Conservation (phyloP, 371 early-diverging fungal species). For the Mortierella sp. region DNA sequence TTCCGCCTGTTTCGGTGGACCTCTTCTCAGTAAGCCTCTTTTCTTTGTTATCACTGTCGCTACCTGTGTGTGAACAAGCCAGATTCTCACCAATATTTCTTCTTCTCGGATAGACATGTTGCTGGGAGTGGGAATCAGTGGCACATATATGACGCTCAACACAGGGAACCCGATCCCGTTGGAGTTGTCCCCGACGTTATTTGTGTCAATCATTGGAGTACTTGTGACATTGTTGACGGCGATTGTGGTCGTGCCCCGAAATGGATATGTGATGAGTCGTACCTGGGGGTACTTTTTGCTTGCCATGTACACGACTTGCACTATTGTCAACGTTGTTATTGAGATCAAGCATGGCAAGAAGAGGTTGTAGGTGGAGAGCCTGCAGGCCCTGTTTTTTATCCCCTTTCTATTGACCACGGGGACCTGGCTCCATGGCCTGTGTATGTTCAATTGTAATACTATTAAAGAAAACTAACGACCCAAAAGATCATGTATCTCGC, state of each 20-base stretch:
- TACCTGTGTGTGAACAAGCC: background rate
- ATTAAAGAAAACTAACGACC: background rate
- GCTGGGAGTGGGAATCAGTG: constrained; percentile 85
- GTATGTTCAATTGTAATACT: background rate
- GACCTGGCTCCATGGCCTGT: background rate
- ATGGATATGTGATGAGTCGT: constrained; percentile 69
- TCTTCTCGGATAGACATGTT: constrained; percentile 67
- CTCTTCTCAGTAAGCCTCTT: constrained; percentile 78
- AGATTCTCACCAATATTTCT: background rate
- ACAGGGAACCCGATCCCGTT: constrained; percentile 67
- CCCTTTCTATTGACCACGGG: no score
- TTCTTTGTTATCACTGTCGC: background rate
- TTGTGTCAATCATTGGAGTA: constrained; percentile 71
- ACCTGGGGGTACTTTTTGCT: constrained; percentile 72
- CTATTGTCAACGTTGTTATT: constrained; percentile 62
- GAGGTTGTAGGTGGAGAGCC: background rate
- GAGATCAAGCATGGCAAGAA: constrained; percentile 27
- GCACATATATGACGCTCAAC: constrained; percentile 71
- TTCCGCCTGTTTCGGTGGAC: constrained; percentile 90
- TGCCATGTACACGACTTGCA: constrained; percentile 67
- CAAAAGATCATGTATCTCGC: background rate
- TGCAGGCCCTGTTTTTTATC: background rate
- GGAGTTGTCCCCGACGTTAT: constrained; percentile 68
- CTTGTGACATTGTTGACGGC: constrained; percentile 66
- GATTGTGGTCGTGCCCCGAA: constrained; percentile 71